Percentiles rank a stretch among this genome's conserved stretches.
These are phyloP conservation scores for Chaetomium fimeti DNA, from an alignment of 495 filamentous ascomycete species.

Conservation along the genomic window DNA sequence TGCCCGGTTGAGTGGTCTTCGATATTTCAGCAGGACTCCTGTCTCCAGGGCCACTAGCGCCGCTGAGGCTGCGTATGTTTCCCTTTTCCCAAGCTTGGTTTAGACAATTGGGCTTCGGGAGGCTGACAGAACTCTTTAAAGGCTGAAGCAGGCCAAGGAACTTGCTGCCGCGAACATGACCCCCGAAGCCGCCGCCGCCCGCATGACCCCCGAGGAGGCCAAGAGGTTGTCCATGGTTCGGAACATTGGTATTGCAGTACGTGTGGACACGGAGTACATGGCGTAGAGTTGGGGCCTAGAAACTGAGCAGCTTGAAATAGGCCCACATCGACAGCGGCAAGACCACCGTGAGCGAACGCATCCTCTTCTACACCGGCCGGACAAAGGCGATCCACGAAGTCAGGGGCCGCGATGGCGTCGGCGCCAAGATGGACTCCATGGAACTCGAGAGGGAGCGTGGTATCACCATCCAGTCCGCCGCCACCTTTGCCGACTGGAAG, in stretches of 20 bases:
- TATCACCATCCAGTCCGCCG: constrained; percentile 97
- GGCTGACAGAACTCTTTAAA: constrained; percentile 26
- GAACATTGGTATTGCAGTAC: constrained; percentile 97
- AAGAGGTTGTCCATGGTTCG: constrained; percentile 73
- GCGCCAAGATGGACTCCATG: constrained; percentile 99
- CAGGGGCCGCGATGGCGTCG: constrained; percentile 88
- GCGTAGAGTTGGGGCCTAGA: background rate
- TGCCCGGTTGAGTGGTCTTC: constrained; percentile 25
- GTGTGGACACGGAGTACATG: constrained; percentile 25
- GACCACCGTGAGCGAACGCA: constrained; percentile 93
- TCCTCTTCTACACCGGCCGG: constrained; percentile 97
- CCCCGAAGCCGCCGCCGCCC: constrained; percentile 45
- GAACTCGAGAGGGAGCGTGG: constrained; percentile 97
- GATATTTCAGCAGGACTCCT: constrained; percentile 35
- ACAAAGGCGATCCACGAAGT: constrained; percentile 98
- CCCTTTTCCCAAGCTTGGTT: background rate
- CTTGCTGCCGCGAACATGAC: constrained; percentile 45
- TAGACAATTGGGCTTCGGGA: background rate
- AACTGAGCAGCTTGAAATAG: constrained; percentile 46
- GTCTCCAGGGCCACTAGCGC: constrained; percentile 29
- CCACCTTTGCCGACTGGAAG: constrained; percentile 96
- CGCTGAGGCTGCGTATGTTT: constrained; percentile 39
- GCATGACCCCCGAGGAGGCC: constrained; percentile 75
- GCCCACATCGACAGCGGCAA: constrained; percentile 99
- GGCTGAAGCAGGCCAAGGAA: constrained; percentile 47